Evolutionary conservation across 1,139 yeast genomes (phyloP).

Genomic region (Sugiyamaella grinbergsii): DNA sequence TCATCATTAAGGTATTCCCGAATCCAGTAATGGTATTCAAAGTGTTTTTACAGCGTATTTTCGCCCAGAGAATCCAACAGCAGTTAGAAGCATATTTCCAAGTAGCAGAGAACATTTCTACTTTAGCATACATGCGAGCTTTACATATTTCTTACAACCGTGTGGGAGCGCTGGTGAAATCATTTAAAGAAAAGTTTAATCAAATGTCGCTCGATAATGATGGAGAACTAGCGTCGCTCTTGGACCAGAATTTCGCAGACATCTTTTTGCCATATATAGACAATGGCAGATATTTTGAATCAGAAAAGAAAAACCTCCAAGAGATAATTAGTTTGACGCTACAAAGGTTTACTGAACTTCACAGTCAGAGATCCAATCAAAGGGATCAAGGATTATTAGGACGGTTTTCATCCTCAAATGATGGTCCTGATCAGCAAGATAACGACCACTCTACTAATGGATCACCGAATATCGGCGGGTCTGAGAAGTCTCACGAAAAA

Average conservation of each 20-base stretch:
- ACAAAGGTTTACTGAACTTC: conserved; percentile 33
- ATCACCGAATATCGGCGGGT: conserved; percentile 4
- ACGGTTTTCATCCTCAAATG: conserved; percentile 34
- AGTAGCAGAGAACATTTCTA: conserved; percentile 63
- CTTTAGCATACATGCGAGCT: conserved; percentile 76
- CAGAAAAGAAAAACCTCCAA: conserved; percentile 72
- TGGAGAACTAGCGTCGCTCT: conserved; percentile 53
- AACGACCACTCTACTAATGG: neutral
- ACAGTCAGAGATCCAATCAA: conserved; percentile 27
- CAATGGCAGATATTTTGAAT: conserved; percentile 67
- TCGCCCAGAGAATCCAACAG: conserved; percentile 71
- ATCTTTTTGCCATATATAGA: conserved; percentile 70
- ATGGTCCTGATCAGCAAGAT: conserved; percentile 15
- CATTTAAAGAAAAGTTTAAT: conserved; percentile 59
- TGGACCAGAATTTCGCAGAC: conserved; percentile 74
- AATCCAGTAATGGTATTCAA: conserved; percentile 66
- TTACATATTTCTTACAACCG: conserved; percentile 65
- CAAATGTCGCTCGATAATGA: conserved; percentile 45
- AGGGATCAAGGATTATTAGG: conserved; percentile 36
- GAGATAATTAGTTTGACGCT: conserved; percentile 53
- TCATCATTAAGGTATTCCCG: conserved; percentile 72
- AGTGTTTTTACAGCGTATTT: conserved; percentile 72
- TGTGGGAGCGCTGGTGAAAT: conserved; percentile 64
- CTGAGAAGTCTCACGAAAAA: conserved; percentile 30
- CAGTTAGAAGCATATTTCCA: conserved; percentile 65